A percentile compares a stretch with the other conserved stretches of the same genome.
These are phyloP conservation scores for Tilletia indica DNA, from an alignment of 1,284 basidiomycete genomes.

Conservation along the genomic window DNA sequence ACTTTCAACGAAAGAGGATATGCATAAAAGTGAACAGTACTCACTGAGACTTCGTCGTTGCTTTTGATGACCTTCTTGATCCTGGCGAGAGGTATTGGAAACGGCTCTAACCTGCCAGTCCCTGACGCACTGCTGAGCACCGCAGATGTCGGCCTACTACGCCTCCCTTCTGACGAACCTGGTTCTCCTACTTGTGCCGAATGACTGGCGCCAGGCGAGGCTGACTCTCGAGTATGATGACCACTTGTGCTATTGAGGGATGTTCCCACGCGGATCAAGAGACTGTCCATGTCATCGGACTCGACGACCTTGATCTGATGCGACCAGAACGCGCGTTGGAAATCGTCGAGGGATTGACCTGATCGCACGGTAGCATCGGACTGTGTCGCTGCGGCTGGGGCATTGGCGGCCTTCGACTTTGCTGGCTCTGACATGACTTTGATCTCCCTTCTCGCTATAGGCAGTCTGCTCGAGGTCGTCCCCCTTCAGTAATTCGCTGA, in stretches of 20 bases:
- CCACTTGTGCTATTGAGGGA: background rate
- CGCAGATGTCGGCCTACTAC: background rate
- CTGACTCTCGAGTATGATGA: background rate
- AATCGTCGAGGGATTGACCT: conserved; percentile 6
- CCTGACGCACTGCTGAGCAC: background rate
- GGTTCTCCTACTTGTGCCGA: background rate
- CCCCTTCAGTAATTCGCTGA: no score
- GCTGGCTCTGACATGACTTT: no score
- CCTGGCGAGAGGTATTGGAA: conserved; percentile 45
- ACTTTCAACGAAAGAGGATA: background rate
- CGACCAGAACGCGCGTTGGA: conserved; percentile 13
- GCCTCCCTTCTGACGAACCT: background rate
- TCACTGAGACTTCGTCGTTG: conserved; percentile 52
- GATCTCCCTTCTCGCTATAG: no score
- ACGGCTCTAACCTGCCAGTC: background rate
- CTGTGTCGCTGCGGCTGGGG: no score
- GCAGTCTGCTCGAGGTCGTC: no score
- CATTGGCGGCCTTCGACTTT: no score
- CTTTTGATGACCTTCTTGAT: conserved; percentile 56
- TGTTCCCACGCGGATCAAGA: background rate
- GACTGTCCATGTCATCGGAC: conserved; percentile 13
- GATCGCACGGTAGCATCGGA: background rate
- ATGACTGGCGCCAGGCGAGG: background rate
- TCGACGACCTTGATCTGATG: conserved; percentile 10
- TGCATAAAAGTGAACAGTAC: background rate